Base-by-base conservation (phyloP, 2,329 filamentous ascomycete genomes). In the Colletotrichum ledebouriae region DNA sequence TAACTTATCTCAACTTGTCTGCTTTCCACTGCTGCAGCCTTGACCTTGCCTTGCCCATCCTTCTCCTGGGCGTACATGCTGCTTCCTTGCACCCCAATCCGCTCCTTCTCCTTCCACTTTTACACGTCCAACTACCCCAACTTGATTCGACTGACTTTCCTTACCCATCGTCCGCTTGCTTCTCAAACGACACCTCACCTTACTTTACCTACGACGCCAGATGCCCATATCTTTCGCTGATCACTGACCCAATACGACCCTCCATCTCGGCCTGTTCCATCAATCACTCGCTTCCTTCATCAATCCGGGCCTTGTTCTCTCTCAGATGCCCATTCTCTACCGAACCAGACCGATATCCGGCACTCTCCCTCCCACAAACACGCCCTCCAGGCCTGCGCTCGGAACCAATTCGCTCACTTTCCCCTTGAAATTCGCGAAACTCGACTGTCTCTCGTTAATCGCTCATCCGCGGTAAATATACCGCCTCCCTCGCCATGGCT, bases 401-500 rank as follows among this genome's bases (percentile, higher is more conserved):
- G 33, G 56, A 22, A 13, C 39, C 22, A 39, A 22, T 6, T 64
- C 20, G 22, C 46, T 29, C n/a, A 12, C 29, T 15, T 29, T 12
- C 13, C 15, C 17, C 12, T 63, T 39, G 37, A 12, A 20, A 22
- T 5, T 17, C 34, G 29, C 58, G 46, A 49, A 69, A 56, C 55
- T 49, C 25, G 13, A 41, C 11, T 15, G 9, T 37, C 15, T 56
- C 17, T 42, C 39, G 47, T 49, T 65, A 25, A 34, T 22, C 46
- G 53, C 29, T 47, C 47, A 33, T 49, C 39, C 47, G 55, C 41
- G 66, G 50, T 56, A 46, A 34, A 65, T 15, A 33, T 57, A 17
- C 37, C 37, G 46, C 41, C 44, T 25, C 52, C 15, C 59, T 72
- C 55, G 64, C 66, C 72, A 89, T 89, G 87, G 83, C 86, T 63